Conservation (phyloP, 768 basidiomycete species). For the Hygrophorus russula region DNA sequence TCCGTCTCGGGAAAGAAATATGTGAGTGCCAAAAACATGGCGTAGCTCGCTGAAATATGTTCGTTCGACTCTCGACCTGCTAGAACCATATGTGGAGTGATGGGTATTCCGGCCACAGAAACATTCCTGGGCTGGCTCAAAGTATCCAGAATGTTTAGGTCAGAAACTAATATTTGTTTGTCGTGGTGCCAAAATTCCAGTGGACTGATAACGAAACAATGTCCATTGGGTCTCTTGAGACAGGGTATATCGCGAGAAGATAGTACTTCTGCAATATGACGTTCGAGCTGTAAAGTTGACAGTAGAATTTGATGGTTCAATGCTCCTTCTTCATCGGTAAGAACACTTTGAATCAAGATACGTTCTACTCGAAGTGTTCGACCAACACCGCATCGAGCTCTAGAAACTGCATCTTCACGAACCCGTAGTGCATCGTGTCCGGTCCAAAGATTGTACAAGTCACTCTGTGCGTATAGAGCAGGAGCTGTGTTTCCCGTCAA, state of each 20-base stretch:
- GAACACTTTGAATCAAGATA: constrained; percentile 53
- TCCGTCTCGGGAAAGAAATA: constrained; percentile 74
- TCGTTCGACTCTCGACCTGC: constrained; percentile 55
- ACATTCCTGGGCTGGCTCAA: constrained; percentile 42
- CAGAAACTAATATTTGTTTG: constrained; percentile 36
- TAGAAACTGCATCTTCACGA: constrained; percentile 59
- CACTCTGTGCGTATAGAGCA: constrained; percentile 42
- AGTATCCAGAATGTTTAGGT: constrained; percentile 47
- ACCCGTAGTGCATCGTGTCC: constrained; percentile 50
- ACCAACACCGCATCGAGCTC: constrained; percentile 59
- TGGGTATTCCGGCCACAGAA: constrained; percentile 48
- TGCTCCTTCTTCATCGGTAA: constrained; percentile 36
- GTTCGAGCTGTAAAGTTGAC: constrained; percentile 56
- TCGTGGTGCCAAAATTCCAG: constrained; percentile 68
- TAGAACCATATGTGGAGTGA: constrained; percentile 68
- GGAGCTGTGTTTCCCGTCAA: constrained; percentile 39
- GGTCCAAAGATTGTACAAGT: constrained; percentile 66
- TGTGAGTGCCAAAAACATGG: constrained; percentile 65
- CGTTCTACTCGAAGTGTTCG: constrained; percentile 70
- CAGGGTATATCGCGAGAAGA: constrained; percentile 35
- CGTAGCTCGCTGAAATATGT: constrained; percentile 40
- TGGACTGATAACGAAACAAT: constrained; percentile 66
- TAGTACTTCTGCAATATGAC: constrained; percentile 33
- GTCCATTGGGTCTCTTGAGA: constrained; percentile 36
- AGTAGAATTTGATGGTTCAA: constrained; percentile 52